Conservation (phyloP, 495 filamentous ascomycete genomes). For the Bryoglossum gracile region DNA sequence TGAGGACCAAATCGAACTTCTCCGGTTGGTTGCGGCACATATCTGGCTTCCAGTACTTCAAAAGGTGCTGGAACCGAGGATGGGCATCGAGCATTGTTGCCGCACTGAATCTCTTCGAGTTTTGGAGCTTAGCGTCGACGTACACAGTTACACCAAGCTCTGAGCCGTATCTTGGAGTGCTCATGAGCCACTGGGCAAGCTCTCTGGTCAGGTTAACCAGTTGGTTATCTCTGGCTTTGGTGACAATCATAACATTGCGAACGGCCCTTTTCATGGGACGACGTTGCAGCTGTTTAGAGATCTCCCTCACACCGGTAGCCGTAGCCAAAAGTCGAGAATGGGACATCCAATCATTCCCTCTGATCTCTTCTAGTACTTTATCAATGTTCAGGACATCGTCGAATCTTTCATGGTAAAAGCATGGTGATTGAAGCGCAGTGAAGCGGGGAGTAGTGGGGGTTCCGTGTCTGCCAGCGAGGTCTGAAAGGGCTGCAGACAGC, state of each 20-base stretch:
- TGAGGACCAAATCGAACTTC: conserved; percentile 87
- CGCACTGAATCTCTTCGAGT: conserved; percentile 81
- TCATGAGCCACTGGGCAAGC: conserved; percentile 77
- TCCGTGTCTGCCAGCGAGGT: conserved; percentile 40
- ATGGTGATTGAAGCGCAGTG: conserved; percentile 72
- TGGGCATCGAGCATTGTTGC: conserved; percentile 62
- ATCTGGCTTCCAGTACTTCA: conserved; percentile 90
- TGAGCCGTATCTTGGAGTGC: conserved; percentile 72
- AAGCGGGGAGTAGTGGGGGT: conserved; percentile 57
- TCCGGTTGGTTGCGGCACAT: conserved; percentile 86
- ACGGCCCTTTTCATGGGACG: conserved; percentile 83
- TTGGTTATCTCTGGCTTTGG: conserved; percentile 88
- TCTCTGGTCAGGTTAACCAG: conserved; percentile 81
- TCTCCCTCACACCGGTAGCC: conserved; percentile 87
- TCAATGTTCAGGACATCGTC: conserved; percentile 94
- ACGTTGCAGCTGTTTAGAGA: conserved; percentile 86
- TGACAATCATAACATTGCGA: conserved; percentile 89
- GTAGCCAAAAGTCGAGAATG: conserved; percentile 92
- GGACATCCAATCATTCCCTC: conserved; percentile 80
- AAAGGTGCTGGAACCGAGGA: conserved; percentile 64
- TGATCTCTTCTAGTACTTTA: conserved; percentile 90
- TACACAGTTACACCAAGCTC: conserved; percentile 84
- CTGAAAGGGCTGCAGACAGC: conserved; percentile 59
- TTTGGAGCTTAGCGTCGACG: conserved; percentile 82
- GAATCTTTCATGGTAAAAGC: conserved; percentile 95